Evolutionary conservation across 2,329 filamentous ascomycete genomes (phyloP).

Genomic region (Chrysoporthe austroafricana): DNA sequence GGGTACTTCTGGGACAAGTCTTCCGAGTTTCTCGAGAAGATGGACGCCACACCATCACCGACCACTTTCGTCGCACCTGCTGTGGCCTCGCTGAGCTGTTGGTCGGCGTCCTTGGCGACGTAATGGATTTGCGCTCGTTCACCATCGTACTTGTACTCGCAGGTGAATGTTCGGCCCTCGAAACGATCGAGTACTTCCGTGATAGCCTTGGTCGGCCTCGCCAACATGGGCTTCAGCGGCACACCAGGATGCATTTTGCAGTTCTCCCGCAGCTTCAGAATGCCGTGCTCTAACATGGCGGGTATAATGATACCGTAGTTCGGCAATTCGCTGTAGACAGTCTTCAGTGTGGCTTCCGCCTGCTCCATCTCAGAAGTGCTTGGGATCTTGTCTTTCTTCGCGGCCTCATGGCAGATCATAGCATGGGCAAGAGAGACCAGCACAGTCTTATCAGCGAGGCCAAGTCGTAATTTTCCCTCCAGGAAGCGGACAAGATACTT

Average conservation of each 20-base stretch:
- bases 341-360: constrained; percentile 85
- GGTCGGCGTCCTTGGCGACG: constrained; percentile 77
- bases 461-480: constrained; percentile 90
- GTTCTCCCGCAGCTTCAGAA: constrained; percentile 77
- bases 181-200: constrained; percentile 97
- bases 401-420: constrained; percentile 79
- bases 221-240: constrained; percentile 96
- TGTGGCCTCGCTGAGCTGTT: constrained; percentile 68
- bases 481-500: constrained; percentile 93
- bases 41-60: constrained; percentile 78
- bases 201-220: constrained; percentile 97
- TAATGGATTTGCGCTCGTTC: constrained; percentile 99
- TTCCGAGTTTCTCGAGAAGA: constrained; percentile 97
- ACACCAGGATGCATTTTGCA: constrained; percentile 94
- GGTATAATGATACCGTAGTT: constrained; percentile 96
- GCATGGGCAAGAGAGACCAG: constrained; percentile 90
- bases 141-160: constrained; percentile 98
- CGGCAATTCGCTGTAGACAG: constrained; percentile 91
- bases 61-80: constrained; percentile 66
- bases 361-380: constrained; percentile 78
- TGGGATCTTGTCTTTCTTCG: constrained; percentile 70
- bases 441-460: constrained; percentile 89
- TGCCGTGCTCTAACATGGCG: constrained; percentile 82
- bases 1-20: constrained; percentile 97
- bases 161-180: constrained; percentile 93